Conservation (phyloP, 1,139 yeast species). For the Candida sanyaensis region DNA sequence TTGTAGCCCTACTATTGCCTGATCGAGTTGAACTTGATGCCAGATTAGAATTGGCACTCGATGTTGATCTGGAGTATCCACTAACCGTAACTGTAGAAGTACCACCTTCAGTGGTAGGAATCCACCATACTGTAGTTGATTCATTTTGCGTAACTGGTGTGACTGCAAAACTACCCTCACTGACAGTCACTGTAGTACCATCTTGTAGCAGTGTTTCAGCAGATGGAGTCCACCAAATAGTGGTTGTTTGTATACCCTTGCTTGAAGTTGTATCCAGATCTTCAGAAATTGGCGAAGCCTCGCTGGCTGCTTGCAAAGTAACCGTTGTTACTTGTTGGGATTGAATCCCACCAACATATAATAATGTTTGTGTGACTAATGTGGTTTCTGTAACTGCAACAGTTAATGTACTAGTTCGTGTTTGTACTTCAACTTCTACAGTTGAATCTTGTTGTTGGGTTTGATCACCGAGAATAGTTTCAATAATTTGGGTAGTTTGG, state of each 20-base stretch:
- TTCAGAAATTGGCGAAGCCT: not conserved
- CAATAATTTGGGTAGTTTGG: not conserved
- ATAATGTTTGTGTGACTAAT: not conserved
- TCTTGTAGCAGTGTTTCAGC: not conserved
- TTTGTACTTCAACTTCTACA: not conserved
- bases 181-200: not conserved
- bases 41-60: not conserved
- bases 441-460: not conserved
- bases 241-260: not conserved
- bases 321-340: not conserved
- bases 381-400: not conserved
- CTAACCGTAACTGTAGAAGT: conserved; percentile 13
- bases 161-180: conserved; percentile 1
- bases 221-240: conserved; percentile 4
- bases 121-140: conserved; percentile 14
- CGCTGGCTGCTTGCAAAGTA: conserved; percentile 1
- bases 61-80: not conserved
- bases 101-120: conserved; percentile 13
- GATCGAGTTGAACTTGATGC: not conserved
- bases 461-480: not conserved
- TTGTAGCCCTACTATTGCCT: not conserved
- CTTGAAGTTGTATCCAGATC: not conserved
- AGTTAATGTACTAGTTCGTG: conserved; percentile 1
- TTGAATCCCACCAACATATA: conserved; percentile 1
- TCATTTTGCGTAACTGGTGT: conserved; percentile 6